A percentile compares a stretch with the other conserved stretches of the same genome.
These are phyloP conservation scores for Aspergillus quadricinctus DNA, from an alignment of 2,329 filamentous ascomycete species.

Conservation along the genomic window DNA sequence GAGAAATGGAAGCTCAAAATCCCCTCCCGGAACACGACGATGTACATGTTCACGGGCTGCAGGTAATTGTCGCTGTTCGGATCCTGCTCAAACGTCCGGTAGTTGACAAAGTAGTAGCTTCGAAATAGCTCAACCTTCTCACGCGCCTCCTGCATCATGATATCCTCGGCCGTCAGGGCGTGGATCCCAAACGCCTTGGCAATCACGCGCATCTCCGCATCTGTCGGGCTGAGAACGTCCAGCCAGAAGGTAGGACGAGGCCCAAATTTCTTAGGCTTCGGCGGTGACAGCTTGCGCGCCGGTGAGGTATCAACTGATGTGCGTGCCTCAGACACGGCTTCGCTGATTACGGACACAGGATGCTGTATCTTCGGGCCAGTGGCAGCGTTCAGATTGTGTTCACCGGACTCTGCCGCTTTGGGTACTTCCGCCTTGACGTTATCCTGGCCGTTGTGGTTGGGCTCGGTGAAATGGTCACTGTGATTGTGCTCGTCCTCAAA, in stretches of 20 bases:
- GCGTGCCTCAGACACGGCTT: constrained; percentile 28
- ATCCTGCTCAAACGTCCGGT: constrained; percentile 96
- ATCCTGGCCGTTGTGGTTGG: constrained; percentile 24
- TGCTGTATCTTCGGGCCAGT: constrained; percentile 20
- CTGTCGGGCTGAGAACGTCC: constrained; percentile 84
- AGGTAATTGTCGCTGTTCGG: constrained; percentile 82
- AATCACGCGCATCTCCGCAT: constrained; percentile 91
- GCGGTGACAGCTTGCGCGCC: constrained; percentile 13
- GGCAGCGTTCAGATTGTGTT: constrained; percentile 4
- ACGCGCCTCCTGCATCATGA: constrained; percentile 93
- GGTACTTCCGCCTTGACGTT: constrained; percentile 9
- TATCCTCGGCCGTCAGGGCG: constrained; percentile 90
- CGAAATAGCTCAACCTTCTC: constrained; percentile 98
- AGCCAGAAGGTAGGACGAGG: constrained; percentile 95
- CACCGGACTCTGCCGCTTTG: not conserved
- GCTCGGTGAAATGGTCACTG: constrained; percentile 13
- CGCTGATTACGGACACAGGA: constrained; percentile 34
- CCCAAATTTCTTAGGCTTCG: constrained; percentile 56
- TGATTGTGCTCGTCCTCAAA: constrained; percentile 26
- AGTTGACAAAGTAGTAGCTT: constrained; percentile 98
- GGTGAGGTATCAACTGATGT: constrained; percentile 20
- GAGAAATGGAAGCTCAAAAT: constrained; percentile 96
- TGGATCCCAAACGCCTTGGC: constrained; percentile 94
- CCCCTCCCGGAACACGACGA: constrained; percentile 92
- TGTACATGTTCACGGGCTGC: constrained; percentile 95